These are phyloP conservation scores for Mortierella antarctica DNA, from an alignment of 192 early-diverging fungal genomes.

Conservation along the genomic window DNA sequence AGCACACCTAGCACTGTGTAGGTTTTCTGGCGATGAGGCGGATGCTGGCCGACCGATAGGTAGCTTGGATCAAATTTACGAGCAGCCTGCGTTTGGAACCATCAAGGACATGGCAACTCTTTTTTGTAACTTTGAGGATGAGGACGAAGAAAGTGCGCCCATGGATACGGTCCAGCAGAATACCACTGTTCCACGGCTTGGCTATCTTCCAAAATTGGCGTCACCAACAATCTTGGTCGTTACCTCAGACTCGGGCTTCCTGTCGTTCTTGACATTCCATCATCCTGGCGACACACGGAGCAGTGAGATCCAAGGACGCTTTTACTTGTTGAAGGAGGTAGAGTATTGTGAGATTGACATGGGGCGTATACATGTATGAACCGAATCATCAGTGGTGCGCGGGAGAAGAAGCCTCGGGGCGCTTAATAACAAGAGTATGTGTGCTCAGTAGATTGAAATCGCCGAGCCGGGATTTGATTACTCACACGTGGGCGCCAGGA, in stretches of 20 bases:
- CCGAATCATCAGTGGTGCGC: no score
- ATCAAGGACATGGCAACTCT: constrained; percentile 54
- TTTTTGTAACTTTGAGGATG: constrained; percentile 35
- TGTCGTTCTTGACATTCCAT: constrained; percentile 71
- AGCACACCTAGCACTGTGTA: constrained; percentile 25
- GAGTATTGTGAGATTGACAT: background rate
- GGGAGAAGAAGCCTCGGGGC: no score
- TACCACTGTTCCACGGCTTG: constrained; percentile 8
- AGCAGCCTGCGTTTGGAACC: constrained; percentile 57
- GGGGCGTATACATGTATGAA: no score
- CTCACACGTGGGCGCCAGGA: constrained; percentile 17
- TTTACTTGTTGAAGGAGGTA: constrained; percentile 41
- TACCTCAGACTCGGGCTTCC: constrained; percentile 49
- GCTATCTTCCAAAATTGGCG: constrained; percentile 25
- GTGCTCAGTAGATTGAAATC: constrained; percentile 20
- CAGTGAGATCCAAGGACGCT: background rate
- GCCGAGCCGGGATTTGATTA: constrained; percentile 25
- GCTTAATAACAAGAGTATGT: no score
- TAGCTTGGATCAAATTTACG: constrained; percentile 25
- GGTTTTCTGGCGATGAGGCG: constrained; percentile 9
- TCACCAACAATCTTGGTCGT: constrained; percentile 28
- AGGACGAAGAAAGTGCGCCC: background rate
- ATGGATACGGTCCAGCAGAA: background rate
- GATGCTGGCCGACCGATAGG: constrained; percentile 36
- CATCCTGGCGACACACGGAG: constrained; percentile 77